Conservation (phyloP, 140 eudicot species). For the Erigeron philadelphicus region DNA sequence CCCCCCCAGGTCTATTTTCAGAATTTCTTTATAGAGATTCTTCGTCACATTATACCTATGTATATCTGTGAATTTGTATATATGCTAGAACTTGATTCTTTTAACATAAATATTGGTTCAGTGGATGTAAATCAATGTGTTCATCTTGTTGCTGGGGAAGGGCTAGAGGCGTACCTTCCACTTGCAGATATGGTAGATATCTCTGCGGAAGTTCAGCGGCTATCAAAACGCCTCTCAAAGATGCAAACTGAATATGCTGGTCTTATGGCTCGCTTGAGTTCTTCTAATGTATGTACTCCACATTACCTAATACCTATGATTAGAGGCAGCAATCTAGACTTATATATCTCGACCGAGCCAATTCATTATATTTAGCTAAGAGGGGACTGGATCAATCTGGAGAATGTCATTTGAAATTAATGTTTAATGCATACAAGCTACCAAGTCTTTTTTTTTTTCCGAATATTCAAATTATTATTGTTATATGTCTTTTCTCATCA, state of each 20-base stretch:
- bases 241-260: constrained; percentile 82
- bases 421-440: too few relatives aligned
- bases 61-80: neutral
- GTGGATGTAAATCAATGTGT: constrained; percentile 78
- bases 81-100: neutral
- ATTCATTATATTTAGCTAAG: neutral
- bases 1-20: constrained; percentile 56
- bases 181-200: constrained; percentile 95
- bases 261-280: constrained; percentile 66
- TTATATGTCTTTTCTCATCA: too few relatives aligned
- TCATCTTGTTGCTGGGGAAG: constrained; percentile 92
- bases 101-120: constrained; percentile 17
- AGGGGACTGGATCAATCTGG: neutral
- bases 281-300: constrained; percentile 55
- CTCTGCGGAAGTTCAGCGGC: constrained; percentile 74
- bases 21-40: neutral
- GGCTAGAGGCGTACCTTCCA: constrained; percentile 95
- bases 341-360: neutral
- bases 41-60: neutral
- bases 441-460: too few relatives aligned
- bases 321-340: neutral
- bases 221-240: constrained; percentile 70
- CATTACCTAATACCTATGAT: neutral
- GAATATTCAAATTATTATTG: too few relatives aligned
- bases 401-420: too few relatives aligned